These are phyloP conservation scores for Alternaria infectoria DNA, from an alignment of 2,329 filamentous ascomycete species.

Conservation along the genomic window DNA sequence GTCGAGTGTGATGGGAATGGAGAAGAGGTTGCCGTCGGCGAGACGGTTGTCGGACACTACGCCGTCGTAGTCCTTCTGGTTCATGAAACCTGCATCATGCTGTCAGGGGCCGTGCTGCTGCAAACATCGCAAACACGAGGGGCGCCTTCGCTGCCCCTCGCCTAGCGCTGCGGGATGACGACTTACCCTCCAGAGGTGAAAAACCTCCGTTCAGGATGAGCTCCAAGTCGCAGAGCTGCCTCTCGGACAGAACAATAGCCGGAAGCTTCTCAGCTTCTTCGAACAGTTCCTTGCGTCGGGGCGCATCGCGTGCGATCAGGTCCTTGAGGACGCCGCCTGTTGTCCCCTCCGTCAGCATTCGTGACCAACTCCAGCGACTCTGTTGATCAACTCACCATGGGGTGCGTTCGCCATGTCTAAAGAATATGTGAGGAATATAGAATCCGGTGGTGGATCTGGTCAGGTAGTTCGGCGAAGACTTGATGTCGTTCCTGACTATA, in stretches of 20 bases:
- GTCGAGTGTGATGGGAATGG: conserved; percentile 96
- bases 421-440: neutral
- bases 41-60: conserved; percentile 90
- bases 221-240: conserved; percentile 97
- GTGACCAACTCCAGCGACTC: neutral
- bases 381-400: conserved; percentile 50
- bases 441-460: neutral
- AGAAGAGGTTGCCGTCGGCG: conserved; percentile 87
- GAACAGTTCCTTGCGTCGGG: conserved; percentile 77
- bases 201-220: conserved; percentile 97
- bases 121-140: conserved; percentile 39
- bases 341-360: conserved; percentile 23
- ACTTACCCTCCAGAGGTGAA: conserved; percentile 91
- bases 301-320: conserved; percentile 89
- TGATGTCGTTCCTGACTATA: conserved; percentile 1
- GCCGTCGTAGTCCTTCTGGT: conserved; percentile 93
- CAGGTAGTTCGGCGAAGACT: neutral
- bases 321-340: conserved; percentile 94
- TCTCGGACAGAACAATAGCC: conserved; percentile 83
- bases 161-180: conserved; percentile 19
- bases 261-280: conserved; percentile 87
- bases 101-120: conserved; percentile 11
- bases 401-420: conserved; percentile 58
- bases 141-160: conserved; percentile 18
- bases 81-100: conserved; percentile 80